Base-by-base conservation (phyloP, 805 yeast genomes). In the Yamadazyma philogaea region DNA sequence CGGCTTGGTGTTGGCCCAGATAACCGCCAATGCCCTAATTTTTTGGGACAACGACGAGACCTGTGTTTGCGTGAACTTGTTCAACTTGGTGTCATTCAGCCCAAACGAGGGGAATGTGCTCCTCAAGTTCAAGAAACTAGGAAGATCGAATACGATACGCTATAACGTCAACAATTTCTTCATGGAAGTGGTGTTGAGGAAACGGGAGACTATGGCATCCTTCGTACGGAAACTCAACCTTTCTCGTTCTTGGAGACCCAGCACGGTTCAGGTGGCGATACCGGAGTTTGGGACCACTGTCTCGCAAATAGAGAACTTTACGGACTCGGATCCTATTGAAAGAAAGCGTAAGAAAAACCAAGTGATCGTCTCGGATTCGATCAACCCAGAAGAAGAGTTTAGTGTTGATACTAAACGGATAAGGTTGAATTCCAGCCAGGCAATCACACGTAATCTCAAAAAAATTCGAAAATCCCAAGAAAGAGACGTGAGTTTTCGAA, bases 1-100 rank as follows among this genome's bases (percentile, higher is more conserved):
- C n/a, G 39, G 37, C 4, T 28, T 47, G 28, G 8, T 48, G 15
- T 37, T 45, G 19, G 28, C 43, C 5, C 51, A 48, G 24, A 36
- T 48, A 7, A 22, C 44, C 7, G 39, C 22, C 5, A 45, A 15
- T 15, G 42, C 39, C 10, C 11, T 45, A 7, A 39, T 48, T 16
- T 17, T 48, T 16, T 45, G 49, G 51, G 19, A 20, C 11, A 30
- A 26, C 12, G 34, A 39, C 10, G 14, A 15, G 12, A 36, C 14
- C 30, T 27, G 20, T 24, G 22, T 30, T 28, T 27, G 18, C 5
- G 35, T 42, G 15, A 44, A 47, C 18, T 24, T 47, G 36, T 10
- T 24, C 21, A 44, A 44, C 19, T 31, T 47, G 24, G 11, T 24
- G 5, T 17, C 16, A 4, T 31, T n/a, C 15, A 8, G 12, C 2